phyloP scores from a whole-genome alignment of 352 stramenopile species.

The Phytophthora sojae region DNA sequence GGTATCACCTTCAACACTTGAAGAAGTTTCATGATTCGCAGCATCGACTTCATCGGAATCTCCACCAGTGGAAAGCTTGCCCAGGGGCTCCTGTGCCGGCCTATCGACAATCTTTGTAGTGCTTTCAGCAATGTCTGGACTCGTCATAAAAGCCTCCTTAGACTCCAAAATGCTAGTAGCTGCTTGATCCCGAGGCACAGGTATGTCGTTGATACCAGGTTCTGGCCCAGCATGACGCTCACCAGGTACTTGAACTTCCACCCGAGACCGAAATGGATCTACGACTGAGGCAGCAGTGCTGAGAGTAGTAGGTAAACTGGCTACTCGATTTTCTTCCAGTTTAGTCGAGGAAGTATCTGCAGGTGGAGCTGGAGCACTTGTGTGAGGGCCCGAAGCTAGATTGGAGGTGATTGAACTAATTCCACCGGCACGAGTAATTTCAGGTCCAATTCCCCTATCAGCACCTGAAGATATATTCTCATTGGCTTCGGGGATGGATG shows the following conservation, averaged over 20 bases:
- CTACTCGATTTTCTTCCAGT: conserved; percentile 22
- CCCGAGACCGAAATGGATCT: neutral
- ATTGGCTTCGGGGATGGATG: conserved; percentile 31
- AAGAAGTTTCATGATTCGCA: neutral
- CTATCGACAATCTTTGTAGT: neutral
- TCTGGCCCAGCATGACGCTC: conserved; percentile 13
- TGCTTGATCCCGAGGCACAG: neutral
- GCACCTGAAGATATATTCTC: conserved; percentile 16
- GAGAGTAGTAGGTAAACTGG: conserved; percentile 4
- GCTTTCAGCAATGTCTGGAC: neutral
- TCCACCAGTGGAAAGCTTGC: neutral
- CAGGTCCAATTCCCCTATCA: neutral
- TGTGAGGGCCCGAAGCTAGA: neutral
- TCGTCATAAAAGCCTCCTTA: neutral
- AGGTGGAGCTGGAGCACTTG: neutral
- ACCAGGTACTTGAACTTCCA: conserved; percentile 3
- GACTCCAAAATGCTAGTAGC: conserved; percentile 1
- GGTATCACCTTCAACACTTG: neutral
- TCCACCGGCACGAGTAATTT: neutral
- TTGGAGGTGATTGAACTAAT: neutral
- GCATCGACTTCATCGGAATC: neutral
- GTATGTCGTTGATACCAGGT: neutral
- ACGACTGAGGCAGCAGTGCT: neutral
- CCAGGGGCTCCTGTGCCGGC: conserved; percentile 1
- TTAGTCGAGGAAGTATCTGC: conserved; percentile 6